Conservation (phyloP, 768 basidiomycete genomes). For the Lactarius tabidus region DNA sequence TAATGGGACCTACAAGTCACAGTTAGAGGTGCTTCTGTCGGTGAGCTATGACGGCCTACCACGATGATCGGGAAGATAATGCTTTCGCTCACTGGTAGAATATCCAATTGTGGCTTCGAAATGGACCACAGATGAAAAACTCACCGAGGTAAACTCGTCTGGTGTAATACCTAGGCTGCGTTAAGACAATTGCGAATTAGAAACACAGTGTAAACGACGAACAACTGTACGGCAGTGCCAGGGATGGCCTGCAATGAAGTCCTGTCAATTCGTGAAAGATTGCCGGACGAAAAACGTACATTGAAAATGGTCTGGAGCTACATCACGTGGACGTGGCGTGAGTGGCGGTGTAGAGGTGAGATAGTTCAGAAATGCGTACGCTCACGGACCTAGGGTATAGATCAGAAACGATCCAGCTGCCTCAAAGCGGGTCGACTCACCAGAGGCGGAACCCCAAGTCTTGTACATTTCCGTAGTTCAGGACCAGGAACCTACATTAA, state of each 20-base stretch:
- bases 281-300: no score
- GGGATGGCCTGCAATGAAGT: no score
- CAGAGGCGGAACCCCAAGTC: neutral
- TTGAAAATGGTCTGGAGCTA: neutral
- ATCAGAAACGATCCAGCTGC: neutral
- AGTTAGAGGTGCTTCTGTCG: neutral
- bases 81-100: no score
- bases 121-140: no score
- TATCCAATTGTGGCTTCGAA: no score
- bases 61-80: no score
- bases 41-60: slow-evolving; percentile 1
- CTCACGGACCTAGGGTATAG: neutral
- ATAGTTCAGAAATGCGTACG: neutral
- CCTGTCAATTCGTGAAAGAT: no score
- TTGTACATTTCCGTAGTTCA: neutral
- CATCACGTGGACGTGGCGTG: neutral
- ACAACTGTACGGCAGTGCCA: no score
- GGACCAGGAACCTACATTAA: neutral
- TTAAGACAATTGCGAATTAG: no score
- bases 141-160: no score
- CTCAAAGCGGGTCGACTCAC: neutral
- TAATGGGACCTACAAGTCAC: slow-evolving; percentile 30
- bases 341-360: neutral
- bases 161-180: no score
- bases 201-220: no score